Conservation (phyloP, 768 basidiomycete genomes). For the Boletus sp. region DNA sequence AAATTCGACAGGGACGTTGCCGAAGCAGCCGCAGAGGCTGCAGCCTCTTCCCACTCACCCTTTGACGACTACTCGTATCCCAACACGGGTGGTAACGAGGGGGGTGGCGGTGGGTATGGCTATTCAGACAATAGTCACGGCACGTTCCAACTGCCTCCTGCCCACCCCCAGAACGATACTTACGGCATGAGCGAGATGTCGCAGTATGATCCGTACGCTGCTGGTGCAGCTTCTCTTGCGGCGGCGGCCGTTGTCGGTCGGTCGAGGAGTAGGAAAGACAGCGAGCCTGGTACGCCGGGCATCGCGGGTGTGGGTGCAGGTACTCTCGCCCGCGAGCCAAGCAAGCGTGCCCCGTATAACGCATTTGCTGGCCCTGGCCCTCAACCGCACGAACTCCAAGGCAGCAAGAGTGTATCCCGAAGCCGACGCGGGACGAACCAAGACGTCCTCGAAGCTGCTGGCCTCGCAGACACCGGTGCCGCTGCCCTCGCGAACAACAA, state of each 20-base stretch:
- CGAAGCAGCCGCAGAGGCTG: conserved; percentile 65
- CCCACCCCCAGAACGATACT: conserved; percentile 37
- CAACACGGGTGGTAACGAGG: conserved; percentile 20
- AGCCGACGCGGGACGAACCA: conserved; percentile 22
- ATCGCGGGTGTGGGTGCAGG: conserved; percentile 37
- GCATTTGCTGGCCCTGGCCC: conserved; percentile 36
- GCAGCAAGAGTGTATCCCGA: conserved; percentile 13
- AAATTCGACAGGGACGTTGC: conserved; percentile 72
- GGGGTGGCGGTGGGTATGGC: conserved; percentile 24
- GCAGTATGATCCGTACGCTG: conserved; percentile 36
- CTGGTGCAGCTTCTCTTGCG: conserved; percentile 20
- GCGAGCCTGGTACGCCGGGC: conserved; percentile 36
- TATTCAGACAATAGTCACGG: conserved; percentile 56
- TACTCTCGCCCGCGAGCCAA: conserved; percentile 28
- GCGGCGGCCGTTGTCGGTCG: conserved; percentile 23
- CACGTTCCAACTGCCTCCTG: conserved; percentile 49
- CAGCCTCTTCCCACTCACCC: conserved; percentile 47
- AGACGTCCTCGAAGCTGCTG: conserved; percentile 30
- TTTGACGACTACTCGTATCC: conserved; percentile 44
- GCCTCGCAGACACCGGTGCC: conserved; percentile 15
- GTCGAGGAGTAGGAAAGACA: conserved; percentile 28
- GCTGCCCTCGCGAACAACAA: not conserved
- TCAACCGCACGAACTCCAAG: conserved; percentile 17
- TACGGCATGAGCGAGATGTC: conserved; percentile 53
- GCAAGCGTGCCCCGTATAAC: conserved; percentile 34